Evolutionary conservation across 306 rosid genomes (phyloP).

Genomic region (Fragaria ananassa): DNA sequence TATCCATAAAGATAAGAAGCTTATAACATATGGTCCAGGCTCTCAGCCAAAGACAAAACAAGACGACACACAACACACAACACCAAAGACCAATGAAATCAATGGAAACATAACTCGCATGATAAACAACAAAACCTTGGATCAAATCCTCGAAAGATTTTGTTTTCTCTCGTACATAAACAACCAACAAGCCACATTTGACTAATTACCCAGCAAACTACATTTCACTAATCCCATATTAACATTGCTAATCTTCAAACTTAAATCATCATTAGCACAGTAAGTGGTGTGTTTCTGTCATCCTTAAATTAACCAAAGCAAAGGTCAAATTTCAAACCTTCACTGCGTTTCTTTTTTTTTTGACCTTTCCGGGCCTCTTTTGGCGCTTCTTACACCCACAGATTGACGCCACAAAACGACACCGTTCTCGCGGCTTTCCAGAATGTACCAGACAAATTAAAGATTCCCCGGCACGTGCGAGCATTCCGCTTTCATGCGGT

Average conservation of each 20-base stretch:
- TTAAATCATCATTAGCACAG: neutral
- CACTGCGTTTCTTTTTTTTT: neutral
- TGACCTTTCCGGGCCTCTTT: neutral
- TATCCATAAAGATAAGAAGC: neutral
- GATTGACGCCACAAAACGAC: neutral
- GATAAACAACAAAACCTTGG: neutral
- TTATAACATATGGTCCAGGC: neutral
- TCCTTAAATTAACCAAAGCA: neutral
- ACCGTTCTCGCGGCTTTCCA: neutral
- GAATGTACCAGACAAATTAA: constrained; percentile 9
- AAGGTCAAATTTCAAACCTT: neutral
- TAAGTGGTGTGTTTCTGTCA: neutral
- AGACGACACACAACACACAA: neutral
- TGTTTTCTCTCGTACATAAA: neutral
- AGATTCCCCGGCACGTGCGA: constrained; percentile 7
- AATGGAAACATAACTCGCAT: neutral
- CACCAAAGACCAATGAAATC: neutral
- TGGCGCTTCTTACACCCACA: neutral
- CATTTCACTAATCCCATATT: neutral
- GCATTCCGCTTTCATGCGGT: constrained; percentile 1
- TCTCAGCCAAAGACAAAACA: neutral
- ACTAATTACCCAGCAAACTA: neutral
- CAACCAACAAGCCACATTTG: neutral
- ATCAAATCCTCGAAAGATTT: neutral
- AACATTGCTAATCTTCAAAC: neutral